Conservation (phyloP, 257 asterid genomes). For the Fraxinus pennsylvanica region DNA sequence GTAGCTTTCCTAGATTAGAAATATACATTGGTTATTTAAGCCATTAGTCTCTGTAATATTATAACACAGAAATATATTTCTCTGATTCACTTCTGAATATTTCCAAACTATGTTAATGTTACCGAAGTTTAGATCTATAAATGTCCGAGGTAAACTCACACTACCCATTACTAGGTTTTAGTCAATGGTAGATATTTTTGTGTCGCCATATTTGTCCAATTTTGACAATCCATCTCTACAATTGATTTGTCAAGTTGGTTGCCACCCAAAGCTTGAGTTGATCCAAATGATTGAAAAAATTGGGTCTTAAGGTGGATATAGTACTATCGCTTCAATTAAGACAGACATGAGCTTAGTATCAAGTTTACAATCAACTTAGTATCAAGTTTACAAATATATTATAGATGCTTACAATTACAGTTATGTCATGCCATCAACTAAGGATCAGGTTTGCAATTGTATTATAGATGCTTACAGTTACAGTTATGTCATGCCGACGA, state of each 20-base stretch:
- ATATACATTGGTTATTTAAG: no score
- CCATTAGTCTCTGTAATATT: no score
- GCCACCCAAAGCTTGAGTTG: neutral
- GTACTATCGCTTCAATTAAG: neutral
- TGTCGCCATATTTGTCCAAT: neutral
- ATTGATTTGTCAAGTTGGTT: neutral
- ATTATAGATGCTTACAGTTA: constrained; percentile 55
- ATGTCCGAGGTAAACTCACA: neutral
- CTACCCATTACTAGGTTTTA: neutral
- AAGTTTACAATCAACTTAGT: neutral
- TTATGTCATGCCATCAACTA: constrained; percentile 60
- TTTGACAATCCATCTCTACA: neutral
- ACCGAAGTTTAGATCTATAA: neutral
- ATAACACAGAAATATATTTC: no score
- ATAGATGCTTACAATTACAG: constrained; percentile 64
- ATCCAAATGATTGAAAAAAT: neutral
- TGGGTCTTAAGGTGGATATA: neutral
- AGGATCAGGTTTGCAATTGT: neutral
- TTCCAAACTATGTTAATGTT: neutral
- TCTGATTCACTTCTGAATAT: neutral
- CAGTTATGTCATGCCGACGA: constrained; percentile 76
- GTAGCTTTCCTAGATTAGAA: no score
- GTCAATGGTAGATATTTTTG: neutral
- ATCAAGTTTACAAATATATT: neutral
- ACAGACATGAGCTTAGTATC: neutral